Conservation (phyloP, 2,329 filamentous ascomycete species). For the Sphaceloma murrayae region DNA sequence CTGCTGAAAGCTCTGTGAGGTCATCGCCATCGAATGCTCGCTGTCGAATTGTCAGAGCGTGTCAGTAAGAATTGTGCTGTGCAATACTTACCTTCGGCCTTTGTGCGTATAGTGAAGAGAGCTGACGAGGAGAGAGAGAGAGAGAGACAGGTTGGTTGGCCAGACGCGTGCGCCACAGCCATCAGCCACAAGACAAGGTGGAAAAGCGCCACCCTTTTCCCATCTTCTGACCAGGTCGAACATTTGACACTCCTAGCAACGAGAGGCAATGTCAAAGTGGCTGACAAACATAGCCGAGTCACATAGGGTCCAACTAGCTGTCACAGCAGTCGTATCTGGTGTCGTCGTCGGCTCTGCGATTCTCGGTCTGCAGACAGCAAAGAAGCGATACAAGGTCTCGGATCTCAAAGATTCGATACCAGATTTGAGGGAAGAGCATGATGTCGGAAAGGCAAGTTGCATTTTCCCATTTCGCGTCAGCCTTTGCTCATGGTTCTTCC, state of each 20-base stretch:
- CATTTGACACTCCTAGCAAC: background rate
- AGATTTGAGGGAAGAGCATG: constrained; percentile 42
- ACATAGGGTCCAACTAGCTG: constrained; percentile 52
- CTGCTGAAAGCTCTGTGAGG: constrained; percentile 1
- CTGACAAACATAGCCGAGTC: constrained; percentile 36
- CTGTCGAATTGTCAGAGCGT: constrained; percentile 2
- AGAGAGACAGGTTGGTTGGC: background rate
- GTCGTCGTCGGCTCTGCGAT: constrained; percentile 44
- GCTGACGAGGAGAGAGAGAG: background rate
- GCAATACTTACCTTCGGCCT: constrained; percentile 3
- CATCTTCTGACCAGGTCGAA: background rate
- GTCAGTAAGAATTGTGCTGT: background rate
- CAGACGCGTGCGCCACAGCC: constrained; percentile 8
- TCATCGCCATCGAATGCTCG: constrained; percentile 18
- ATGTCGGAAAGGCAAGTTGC: constrained; percentile 40
- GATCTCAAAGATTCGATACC: constrained; percentile 55
- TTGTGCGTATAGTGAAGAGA: constrained; percentile 1
- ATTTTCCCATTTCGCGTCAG: too few relatives aligned
- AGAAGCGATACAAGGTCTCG: constrained; percentile 45
- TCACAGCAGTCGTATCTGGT: constrained; percentile 54
- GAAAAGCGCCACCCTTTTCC: constrained; percentile 15
- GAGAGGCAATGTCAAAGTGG: constrained; percentile 36
- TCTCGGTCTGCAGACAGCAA: constrained; percentile 48
- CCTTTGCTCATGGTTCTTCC: too few relatives aligned
- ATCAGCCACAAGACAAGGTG: too few relatives aligned